Percentiles rank a stretch among this genome's conserved stretches.
Evolutionary conservation across 208 protist genomes (phyloP).

Genomic region (Trypanosoma cruzi): DNA sequence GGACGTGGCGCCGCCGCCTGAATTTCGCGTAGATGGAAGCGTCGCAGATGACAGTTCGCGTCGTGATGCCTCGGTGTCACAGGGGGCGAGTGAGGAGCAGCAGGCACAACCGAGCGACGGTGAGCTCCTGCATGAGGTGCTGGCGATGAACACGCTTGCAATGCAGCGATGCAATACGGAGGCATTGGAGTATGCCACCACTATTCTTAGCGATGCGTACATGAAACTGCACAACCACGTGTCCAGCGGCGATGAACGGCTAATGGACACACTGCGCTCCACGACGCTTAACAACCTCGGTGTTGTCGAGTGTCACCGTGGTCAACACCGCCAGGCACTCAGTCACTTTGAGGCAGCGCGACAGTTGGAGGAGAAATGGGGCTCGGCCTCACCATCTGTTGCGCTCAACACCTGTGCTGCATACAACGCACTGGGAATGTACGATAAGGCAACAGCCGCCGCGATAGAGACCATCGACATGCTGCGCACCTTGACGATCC

Average conservation of each 20-base stretch:
- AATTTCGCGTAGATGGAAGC: neutral
- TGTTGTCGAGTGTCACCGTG: constrained; percentile 84
- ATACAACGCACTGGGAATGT: constrained; percentile 85
- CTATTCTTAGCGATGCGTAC: constrained; percentile 60
- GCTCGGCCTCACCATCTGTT: constrained; percentile 74
- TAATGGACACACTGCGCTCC: constrained; percentile 72
- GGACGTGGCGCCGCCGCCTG: neutral
- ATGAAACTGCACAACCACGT: constrained; percentile 43
- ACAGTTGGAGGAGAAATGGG: constrained; percentile 81
- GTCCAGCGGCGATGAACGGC: constrained; percentile 20
- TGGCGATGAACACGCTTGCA: constrained; percentile 83
- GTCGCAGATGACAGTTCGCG: neutral
- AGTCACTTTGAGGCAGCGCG: constrained; percentile 83
- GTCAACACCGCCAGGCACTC: constrained; percentile 77
- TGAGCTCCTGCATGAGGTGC: constrained; percentile 70
- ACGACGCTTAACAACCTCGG: constrained; percentile 91
- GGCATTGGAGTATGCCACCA: constrained; percentile 53
- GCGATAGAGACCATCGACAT: constrained; percentile 88
- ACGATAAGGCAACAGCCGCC: constrained; percentile 84
- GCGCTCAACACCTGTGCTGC: constrained; percentile 85
- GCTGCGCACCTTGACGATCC: constrained; percentile 69
- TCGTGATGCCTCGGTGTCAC: neutral
- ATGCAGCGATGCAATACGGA: constrained; percentile 72
- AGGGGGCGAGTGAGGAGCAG: neutral
- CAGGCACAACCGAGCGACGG: constrained; percentile 26